phyloP scores from a whole-genome alignment of 2,329 filamentous ascomycete genomes.

The Nigrospora osmanthi region DNA sequence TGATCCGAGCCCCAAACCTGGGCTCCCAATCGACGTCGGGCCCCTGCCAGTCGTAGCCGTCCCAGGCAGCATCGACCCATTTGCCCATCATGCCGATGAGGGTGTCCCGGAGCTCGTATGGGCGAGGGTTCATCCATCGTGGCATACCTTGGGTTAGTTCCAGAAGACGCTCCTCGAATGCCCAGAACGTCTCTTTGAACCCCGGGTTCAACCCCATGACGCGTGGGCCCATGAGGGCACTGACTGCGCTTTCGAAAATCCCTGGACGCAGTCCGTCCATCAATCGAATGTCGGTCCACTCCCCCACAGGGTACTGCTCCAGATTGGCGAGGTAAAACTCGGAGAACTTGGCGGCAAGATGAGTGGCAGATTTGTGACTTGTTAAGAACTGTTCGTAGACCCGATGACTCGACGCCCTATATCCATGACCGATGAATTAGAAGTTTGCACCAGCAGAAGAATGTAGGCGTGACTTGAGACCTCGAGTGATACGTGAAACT shows the following conservation, averaged over 20 bases:
- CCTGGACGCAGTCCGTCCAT: constrained; percentile 10
- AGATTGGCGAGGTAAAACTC: constrained; percentile 5
- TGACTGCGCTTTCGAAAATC: constrained; percentile 13
- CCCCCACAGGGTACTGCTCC: constrained; percentile 4
- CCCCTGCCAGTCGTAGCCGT: constrained; percentile 10
- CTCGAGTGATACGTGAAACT: too few species aligned
- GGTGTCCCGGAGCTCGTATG: constrained; percentile 9
- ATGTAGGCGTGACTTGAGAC: too few species aligned
- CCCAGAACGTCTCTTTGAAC: constrained; percentile 16
- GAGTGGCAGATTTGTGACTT: constrained; percentile 1
- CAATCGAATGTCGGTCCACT: constrained; percentile 12
- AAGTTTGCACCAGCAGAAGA: too few species aligned
- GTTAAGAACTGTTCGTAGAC: constrained; percentile 9
- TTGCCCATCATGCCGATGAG: constrained; percentile 6
- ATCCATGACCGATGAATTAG: too few species aligned
- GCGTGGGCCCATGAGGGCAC: constrained; percentile 12
- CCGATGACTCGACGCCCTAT: constrained; percentile 2
- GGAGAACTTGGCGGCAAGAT: constrained; percentile 6
- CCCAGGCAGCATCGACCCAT: constrained; percentile 6
- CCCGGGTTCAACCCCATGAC: constrained; percentile 15
- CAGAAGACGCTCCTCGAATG: constrained; percentile 12
- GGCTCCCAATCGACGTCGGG: constrained; percentile 17
- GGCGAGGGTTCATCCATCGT: constrained; percentile 9
- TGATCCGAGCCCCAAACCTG: constrained; percentile 13
- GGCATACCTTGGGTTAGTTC: constrained; percentile 14